A percentile compares a stretch with the other conserved stretches of the same genome.
Evolutionary conservation across 345 rosid genomes (phyloP).

Genomic region (Viola odorata): DNA sequence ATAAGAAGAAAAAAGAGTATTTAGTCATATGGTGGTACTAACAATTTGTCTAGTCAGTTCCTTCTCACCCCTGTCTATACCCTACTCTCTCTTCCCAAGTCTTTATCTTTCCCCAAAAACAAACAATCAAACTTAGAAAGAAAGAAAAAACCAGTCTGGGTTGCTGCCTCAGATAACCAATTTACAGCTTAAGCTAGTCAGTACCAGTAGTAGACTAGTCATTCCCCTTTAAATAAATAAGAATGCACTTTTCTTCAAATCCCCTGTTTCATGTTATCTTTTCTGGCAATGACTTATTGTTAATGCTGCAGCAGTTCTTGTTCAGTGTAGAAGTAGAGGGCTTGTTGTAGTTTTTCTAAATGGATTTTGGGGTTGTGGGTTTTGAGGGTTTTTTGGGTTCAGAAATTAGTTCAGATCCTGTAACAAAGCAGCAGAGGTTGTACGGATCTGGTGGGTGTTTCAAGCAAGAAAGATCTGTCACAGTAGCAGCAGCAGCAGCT

Average conservation of each 20-base stretch:
- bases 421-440: constrained; percentile 40
- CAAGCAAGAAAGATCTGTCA: constrained; percentile 39
- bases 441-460: constrained; percentile 52
- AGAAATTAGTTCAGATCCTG: constrained; percentile 43
- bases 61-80: background rate
- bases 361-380: constrained; percentile 54
- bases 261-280: constrained; percentile 9
- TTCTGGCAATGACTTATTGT: constrained; percentile 3
- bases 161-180: background rate
- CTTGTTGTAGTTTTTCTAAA: constrained; percentile 14
- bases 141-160: constrained; percentile 15
- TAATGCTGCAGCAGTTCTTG: constrained; percentile 11
- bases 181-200: constrained; percentile 15
- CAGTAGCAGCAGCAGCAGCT: constrained; percentile 9
- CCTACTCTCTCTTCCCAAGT: constrained; percentile 26
- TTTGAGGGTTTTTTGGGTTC: constrained; percentile 45
- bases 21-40: background rate
- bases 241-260: constrained; percentile 12
- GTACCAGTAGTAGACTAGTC: constrained; percentile 5
- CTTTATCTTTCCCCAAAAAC: constrained; percentile 24
- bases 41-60: constrained; percentile 18
- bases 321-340: constrained; percentile 16
- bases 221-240: background rate
- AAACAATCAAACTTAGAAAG: constrained; percentile 11
- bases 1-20: background rate